These are phyloP conservation scores for Aechmea fasciata DNA, from an alignment of 176 grass and related monocot species.

Conservation along the genomic window DNA sequence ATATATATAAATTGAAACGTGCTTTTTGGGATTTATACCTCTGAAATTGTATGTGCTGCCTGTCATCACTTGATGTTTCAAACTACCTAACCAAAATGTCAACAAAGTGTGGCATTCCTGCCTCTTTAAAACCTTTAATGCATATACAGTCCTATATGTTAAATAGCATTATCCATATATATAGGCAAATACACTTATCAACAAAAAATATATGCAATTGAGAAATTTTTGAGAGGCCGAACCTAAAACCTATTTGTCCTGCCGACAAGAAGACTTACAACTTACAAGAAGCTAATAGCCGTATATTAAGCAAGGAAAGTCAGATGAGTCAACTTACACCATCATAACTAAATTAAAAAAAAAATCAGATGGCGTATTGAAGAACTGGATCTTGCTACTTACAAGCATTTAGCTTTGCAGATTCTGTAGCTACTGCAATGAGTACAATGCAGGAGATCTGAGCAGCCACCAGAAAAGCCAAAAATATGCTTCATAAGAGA, in stretches of 20 bases:
- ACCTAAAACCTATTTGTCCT: too few relatives aligned
- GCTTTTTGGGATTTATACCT: too few relatives aligned
- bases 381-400: conserved; percentile 23
- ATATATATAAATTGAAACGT: too few relatives aligned
- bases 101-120: background rate
- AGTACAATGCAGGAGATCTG: conserved; percentile 16
- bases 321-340: too few relatives aligned
- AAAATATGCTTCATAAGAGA: conserved; percentile 56
- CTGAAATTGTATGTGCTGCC: too few relatives aligned
- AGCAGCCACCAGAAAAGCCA: conserved; percentile 34
- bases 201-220: too few relatives aligned
- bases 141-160: background rate
- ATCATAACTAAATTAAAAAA: background rate
- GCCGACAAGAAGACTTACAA: too few relatives aligned
- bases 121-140: background rate
- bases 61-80: too few relatives aligned
- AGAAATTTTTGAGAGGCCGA: too few relatives aligned
- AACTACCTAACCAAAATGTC: background rate
- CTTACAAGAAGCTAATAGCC: too few relatives aligned
- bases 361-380: background rate
- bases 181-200: background rate
- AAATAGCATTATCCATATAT: background rate
- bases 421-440: conserved; percentile 11
- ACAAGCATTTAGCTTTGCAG: conserved; percentile 29
- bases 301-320: too few relatives aligned